Evolutionary conservation across 2,329 filamentous ascomycete species (phyloP), one percentile per base, ranked within the genome.

Genomic region (Trichoderma brevicompactum): DNA sequence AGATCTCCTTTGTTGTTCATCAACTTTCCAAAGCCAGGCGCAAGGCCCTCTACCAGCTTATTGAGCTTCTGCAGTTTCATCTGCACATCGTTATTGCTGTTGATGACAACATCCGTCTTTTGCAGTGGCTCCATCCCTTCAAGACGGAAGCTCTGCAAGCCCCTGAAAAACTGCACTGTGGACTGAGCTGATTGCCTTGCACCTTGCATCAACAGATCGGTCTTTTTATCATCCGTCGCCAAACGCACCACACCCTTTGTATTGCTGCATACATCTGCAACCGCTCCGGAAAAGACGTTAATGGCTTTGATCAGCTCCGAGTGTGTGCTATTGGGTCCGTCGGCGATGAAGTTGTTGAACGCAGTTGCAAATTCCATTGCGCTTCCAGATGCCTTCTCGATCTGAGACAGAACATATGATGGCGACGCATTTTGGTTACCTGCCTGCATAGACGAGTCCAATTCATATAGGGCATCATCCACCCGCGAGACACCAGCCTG

Each of bases 261-360:
- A 80, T 98, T 99, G 79, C 90, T 93, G 72, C 97, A 89, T 3
- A 98, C 94, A 78, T 99, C 95, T 1, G 94, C 91, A 68, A 97
- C 88, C 3, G 95, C 92, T 19, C 94, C 92, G 1, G 95, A 85
- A 78, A 98, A 97, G 60, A 93, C 87, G 73, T 92, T 95, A 72
- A 97, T 91, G 0, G 92, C 92, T 75, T 93, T 93, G 78, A 98
- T 98, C 67, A 99, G 90, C 66, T 97, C 94, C 2, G 91, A 87
- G 73, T 97, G 92, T 9, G 89, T 89, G 75, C 92, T 92, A 77
- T 94, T 96, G 5, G 94, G 94, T 0, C 95, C 95, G 74, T 99
- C 95, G 7, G 94, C 95, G 72, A 99, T 96, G 77, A 96, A 98
- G 79, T 96, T 96, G 82, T 97, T 99, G 84, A 98, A 99, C 0